Evolutionary conservation across 2,329 filamentous ascomycete species (phyloP).

Genomic region (Calonectria fujianensis): DNA sequence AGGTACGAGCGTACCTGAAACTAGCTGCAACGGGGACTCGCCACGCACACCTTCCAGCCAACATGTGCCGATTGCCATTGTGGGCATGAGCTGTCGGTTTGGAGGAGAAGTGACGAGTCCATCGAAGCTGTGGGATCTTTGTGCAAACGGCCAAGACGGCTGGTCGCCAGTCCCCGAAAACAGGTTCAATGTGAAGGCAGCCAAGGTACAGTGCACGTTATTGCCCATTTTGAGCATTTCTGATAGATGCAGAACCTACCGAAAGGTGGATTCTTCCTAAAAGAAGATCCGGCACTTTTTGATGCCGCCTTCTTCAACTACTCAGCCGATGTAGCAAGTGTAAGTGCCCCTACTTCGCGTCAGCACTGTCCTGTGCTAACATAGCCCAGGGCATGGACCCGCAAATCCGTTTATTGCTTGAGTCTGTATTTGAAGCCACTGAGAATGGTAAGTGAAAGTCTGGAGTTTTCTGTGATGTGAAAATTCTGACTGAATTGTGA

Average conservation of each 20-base stretch:
- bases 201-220: background rate
- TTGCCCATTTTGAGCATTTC: background rate
- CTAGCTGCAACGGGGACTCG: background rate
- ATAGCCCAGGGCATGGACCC: constrained; percentile 36
- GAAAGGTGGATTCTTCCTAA: constrained; percentile 28
- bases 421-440: constrained; percentile 38
- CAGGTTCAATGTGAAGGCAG: constrained; percentile 18
- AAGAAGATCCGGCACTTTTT: constrained; percentile 34
- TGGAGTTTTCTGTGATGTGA: background rate
- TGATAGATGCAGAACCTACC: background rate
- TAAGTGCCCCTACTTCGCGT: background rate
- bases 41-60: background rate
- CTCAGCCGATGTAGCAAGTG: constrained; percentile 26
- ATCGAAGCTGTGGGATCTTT: constrained; percentile 38
- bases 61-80: constrained; percentile 36
- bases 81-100: constrained; percentile 39
- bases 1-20: background rate
- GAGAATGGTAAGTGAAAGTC: constrained; percentile 15
- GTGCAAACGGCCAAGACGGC: constrained; percentile 19
- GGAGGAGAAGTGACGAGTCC: constrained; percentile 32
- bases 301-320: constrained; percentile 40
- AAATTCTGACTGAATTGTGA: background rate
- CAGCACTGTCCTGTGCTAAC: background rate
- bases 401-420: constrained; percentile 31
- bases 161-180: constrained; percentile 14